phyloP scores from a whole-genome alignment of 192 early-diverging fungal species.

The Backusella psychrophila region DNA sequence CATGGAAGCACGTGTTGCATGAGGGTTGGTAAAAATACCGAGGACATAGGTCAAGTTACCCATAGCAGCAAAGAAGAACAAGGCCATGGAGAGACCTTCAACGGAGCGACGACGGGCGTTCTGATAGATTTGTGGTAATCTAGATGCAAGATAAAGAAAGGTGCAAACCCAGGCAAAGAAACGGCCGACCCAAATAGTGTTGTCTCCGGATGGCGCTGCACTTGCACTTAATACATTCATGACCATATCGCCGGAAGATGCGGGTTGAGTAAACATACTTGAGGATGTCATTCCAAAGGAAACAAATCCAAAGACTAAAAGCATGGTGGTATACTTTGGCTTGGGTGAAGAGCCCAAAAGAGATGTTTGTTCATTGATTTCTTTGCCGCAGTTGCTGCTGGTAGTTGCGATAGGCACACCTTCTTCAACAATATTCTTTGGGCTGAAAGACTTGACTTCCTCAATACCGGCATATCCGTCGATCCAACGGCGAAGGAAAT shows the following conservation, averaged over 20 bases:
- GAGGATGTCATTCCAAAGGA: constrained; percentile 6
- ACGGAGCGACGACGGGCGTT: constrained; percentile 60
- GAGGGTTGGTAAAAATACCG: constrained; percentile 51
- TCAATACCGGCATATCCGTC: neutral
- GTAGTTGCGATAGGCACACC: neutral
- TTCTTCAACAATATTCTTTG: neutral
- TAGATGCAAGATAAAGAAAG: constrained; percentile 63
- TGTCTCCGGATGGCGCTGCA: neutral
- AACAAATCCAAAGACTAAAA: constrained; percentile 9
- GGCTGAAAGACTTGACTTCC: neutral
- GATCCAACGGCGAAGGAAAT: constrained; percentile 17
- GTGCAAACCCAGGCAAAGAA: constrained; percentile 68
- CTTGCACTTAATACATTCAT: neutral
- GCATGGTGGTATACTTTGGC: neutral
- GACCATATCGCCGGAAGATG: neutral
- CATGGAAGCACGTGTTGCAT: constrained; percentile 29
- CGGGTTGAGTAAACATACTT: neutral
- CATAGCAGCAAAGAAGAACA: constrained; percentile 73
- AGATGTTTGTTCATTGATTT: neutral
- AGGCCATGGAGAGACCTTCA: constrained; percentile 67
- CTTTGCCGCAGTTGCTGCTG: neutral
- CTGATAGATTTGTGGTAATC: constrained; percentile 74
- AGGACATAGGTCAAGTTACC: constrained; percentile 65
- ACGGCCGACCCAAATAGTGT: constrained; percentile 42
- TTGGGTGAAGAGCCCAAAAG: neutral